A percentile compares a stretch with the other conserved stretches of the same genome.
Conservation (phyloP, 2,329 filamentous ascomycete genomes). For the Nannizzia gypsea region DNA sequence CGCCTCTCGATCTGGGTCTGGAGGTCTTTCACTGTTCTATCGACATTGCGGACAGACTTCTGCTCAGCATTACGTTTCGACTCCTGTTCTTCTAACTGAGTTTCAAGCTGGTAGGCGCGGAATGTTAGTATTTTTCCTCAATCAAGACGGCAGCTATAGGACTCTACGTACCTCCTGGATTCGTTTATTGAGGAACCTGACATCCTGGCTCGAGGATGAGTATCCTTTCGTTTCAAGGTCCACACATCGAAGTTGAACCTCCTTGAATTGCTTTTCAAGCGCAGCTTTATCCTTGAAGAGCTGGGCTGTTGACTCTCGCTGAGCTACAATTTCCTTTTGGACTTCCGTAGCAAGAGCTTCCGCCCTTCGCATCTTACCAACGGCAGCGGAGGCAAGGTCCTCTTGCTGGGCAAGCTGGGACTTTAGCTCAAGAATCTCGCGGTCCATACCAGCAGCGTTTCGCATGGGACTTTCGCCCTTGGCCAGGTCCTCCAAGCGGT, state of each 20-base stretch:
- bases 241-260: conserved; percentile 77
- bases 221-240: conserved; percentile 97
- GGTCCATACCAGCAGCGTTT: conserved; percentile 78
- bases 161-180: conserved; percentile 68
- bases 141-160: conserved; percentile 16
- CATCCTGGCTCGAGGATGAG: conserved; percentile 84
- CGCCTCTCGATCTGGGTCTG: conserved; percentile 85
- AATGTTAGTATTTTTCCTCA: neutral
- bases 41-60: conserved; percentile 79
- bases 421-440: conserved; percentile 80
- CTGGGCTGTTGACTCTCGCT: conserved; percentile 68
- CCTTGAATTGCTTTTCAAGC: conserved; percentile 80
- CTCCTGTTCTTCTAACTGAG: conserved; percentile 73
- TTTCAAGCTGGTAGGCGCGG: conserved; percentile 56
- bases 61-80: conserved; percentile 66
- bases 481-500: conserved; percentile 75
- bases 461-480: conserved; percentile 78
- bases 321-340: conserved; percentile 79
- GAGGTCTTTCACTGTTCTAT: conserved; percentile 86
- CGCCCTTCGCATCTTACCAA: conserved; percentile 93
- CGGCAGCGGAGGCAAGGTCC: conserved; percentile 78
- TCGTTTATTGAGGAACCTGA: conserved; percentile 84
- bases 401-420: conserved; percentile 82
- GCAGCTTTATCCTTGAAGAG: conserved; percentile 82
- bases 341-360: conserved; percentile 79